Evolutionary conservation across 2,329 filamentous ascomycete genomes (phyloP).

Genomic region (Boeremia exigua): DNA sequence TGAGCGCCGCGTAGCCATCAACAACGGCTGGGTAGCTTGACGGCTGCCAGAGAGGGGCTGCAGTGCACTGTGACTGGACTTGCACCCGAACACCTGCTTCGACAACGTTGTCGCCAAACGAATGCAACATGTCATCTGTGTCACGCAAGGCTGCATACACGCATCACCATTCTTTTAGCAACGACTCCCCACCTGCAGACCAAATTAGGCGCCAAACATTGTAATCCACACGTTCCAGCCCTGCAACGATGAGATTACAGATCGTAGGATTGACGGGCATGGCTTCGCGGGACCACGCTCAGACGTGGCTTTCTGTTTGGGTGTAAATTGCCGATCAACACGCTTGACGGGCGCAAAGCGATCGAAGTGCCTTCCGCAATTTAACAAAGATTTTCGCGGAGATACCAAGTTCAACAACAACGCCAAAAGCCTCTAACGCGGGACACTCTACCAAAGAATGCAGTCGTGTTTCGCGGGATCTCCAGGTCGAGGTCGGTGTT

Average conservation of each 20-base stretch:
- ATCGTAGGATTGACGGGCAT: constrained; percentile 5
- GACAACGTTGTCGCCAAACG: neutral
- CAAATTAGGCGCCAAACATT: constrained; percentile 1
- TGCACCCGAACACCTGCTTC: neutral
- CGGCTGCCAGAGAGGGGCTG: neutral
- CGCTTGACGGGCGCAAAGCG: neutral
- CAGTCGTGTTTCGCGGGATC: neutral
- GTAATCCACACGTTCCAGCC: constrained; percentile 14
- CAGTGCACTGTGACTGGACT: neutral
- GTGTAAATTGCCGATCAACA: constrained; percentile 5
- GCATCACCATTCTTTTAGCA: neutral
- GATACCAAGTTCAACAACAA: neutral
- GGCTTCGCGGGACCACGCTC: constrained; percentile 2
- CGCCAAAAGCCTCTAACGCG: neutral
- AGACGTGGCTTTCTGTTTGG: neutral
- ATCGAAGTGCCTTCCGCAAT: constrained; percentile 8
- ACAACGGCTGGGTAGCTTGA: neutral
- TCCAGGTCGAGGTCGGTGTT: neutral
- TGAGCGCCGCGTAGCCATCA: constrained; percentile 8
- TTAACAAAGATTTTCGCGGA: constrained; percentile 4
- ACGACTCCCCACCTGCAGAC: constrained; percentile 4
- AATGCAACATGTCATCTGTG: constrained; percentile 3
- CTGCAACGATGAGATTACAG: constrained; percentile 1
- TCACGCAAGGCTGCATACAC: neutral
- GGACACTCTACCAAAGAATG: neutral